Evolutionary conservation across 371 early-diverging fungal species (phyloP), one percentile per base, ranked within the genome.

Genomic region (Apophysomyces sp.): DNA sequence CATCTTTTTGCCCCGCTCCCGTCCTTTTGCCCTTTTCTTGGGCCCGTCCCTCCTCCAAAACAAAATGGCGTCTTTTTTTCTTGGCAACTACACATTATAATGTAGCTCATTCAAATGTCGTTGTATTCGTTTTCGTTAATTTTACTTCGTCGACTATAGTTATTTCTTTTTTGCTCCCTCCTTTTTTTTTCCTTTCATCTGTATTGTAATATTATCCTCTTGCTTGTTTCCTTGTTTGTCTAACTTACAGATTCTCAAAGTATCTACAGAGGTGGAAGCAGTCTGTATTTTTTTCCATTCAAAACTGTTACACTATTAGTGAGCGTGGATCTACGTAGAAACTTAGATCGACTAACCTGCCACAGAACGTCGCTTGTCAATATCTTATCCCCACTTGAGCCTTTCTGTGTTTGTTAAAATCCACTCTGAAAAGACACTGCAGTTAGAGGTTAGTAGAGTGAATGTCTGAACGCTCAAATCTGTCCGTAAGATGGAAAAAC

Each of bases 121-220:
- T 44, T 44, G 49, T 44, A 44, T 21, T 44, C 49, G 18, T 44
- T 21, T 44, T 44, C 49, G 49, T 44, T 44, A 44, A 44, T 44
- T n/a, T 44, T 44, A 44, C 49, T 44, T 44, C 49, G 49, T 44
- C 49, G 49, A 21, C 34, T 44, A 44, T 44, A 26, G 49, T 16
- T 21, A 44, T 44, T 6, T 26, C 21, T 8, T n/a, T 44, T 34
- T 34, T 34, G 34, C 34, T 13, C 34, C 34, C 34, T 44, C 11
- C 21, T 18, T 21, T 11, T 44, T 44, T 21, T 44, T 44, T 21
- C 49, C 21, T 44, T 21, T 21, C n/a, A 44, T 21, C 21, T 44
- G 49, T 44, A 44, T 44, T 44, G 49, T 44, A 44, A 44, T 44
- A 44, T 44, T 44, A 44, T 44, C 49, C 49, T 44, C 5, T 44